A percentile compares a stretch with the other conserved stretches of the same genome.
phyloP scores from a whole-genome alignment of 2,329 filamentous ascomycete genomes.

The Scorias spongiosa region DNA sequence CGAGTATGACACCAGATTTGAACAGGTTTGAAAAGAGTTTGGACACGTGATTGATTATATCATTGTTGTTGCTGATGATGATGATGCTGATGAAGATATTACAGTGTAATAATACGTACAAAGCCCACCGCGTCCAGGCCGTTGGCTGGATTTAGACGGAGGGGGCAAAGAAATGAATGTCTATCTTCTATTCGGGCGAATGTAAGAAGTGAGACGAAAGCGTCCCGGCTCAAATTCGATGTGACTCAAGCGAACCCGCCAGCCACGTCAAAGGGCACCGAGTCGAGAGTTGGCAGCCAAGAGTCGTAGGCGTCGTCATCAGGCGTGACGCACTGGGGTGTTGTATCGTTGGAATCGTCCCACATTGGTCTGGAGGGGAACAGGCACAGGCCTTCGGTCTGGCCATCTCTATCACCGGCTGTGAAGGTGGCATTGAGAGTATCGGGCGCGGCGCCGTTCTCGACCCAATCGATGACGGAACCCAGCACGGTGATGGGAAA shows the following conservation, averaged over 20 bases:
- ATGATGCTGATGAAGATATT: too few species aligned
- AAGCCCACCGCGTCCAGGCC: too few species aligned
- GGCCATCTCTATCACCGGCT: neutral
- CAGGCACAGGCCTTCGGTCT: neutral
- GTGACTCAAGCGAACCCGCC: neutral
- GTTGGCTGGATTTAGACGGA: too few species aligned
- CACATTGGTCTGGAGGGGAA: neutral
- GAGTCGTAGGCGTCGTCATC: conserved; percentile 6
- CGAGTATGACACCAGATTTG: too few species aligned
- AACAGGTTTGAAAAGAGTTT: too few species aligned
- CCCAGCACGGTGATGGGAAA: conserved; percentile 33
- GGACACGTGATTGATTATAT: too few species aligned
- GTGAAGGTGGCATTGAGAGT: conserved; percentile 3
- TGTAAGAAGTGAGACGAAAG: too few species aligned
- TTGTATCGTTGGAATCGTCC: neutral
- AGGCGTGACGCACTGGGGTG: conserved; percentile 2
- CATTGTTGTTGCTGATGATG: too few species aligned
- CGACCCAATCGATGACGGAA: conserved; percentile 37
- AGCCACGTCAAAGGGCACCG: conserved; percentile 4
- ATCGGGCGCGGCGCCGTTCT: conserved; percentile 30
- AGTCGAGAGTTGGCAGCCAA: conserved; percentile 8
- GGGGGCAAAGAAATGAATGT: too few species aligned
- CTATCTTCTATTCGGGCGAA: too few species aligned
- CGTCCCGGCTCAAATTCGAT: too few species aligned
- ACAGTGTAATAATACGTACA: too few species aligned